Conservation (phyloP, 495 filamentous ascomycete species). For the Neohortaea acidophila region DNA sequence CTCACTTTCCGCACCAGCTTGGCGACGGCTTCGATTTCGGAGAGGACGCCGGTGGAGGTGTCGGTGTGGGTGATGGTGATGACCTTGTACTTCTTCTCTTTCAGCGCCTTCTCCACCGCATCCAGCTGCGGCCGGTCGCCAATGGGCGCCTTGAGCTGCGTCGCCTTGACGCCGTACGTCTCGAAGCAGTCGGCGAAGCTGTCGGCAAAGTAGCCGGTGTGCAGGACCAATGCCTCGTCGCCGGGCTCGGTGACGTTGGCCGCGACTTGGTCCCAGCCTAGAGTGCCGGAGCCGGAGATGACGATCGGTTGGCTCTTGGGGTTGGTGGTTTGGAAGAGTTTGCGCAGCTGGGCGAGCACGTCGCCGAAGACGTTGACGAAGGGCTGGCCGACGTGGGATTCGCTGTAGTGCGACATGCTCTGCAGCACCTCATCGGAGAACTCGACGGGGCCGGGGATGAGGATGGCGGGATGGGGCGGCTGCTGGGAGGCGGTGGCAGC, state of each 20-base stretch:
- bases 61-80: constrained; percentile 94
- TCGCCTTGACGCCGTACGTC: constrained; percentile 78
- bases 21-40: constrained; percentile 69
- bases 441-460: constrained; percentile 95
- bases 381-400: constrained; percentile 76
- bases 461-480: constrained; percentile 61
- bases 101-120: constrained; percentile 73
- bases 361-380: constrained; percentile 90
- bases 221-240: constrained; percentile 81
- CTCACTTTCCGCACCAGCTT: constrained; percentile 71
- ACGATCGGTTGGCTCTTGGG: constrained; percentile 79
- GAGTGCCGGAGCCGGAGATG: constrained; percentile 82
- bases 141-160: constrained; percentile 75
- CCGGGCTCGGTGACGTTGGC: constrained; percentile 77
- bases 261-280: constrained; percentile 92
- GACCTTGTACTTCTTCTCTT: constrained; percentile 77
- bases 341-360: constrained; percentile 69
- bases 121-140: constrained; percentile 76
- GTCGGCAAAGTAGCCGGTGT: constrained; percentile 94
- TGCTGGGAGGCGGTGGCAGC: constrained; percentile 57
- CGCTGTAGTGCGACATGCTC: constrained; percentile 91
- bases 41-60: constrained; percentile 88
- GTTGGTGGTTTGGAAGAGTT: constrained; percentile 78
- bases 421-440: constrained; percentile 94
- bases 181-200: constrained; percentile 83